These are phyloP conservation scores for Xylaria venustula DNA, from an alignment of 495 filamentous ascomycete genomes.

Conservation along the genomic window DNA sequence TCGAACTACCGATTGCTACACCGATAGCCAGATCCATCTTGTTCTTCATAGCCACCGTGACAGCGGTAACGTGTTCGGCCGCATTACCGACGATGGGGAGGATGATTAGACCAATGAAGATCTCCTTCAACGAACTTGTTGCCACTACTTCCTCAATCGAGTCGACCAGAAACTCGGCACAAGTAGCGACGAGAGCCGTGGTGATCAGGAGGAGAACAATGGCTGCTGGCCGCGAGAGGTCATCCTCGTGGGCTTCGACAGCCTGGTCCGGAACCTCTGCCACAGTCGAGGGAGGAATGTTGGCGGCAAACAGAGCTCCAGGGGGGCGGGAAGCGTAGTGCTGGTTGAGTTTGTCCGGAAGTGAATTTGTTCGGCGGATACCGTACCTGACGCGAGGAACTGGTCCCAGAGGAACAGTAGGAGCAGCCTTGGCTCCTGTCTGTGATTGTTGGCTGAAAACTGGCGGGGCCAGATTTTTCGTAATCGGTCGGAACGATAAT, in stretches of 20 bases:
- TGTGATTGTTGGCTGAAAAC: constrained; percentile 41
- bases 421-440: constrained; percentile 11
- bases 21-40: constrained; percentile 96
- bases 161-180: constrained; percentile 84
- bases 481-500: constrained; percentile 41
- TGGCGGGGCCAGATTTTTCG: constrained; percentile 44
- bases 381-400: constrained; percentile 55
- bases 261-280: constrained; percentile 34
- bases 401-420: constrained; percentile 34
- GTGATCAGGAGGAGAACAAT: constrained; percentile 71
- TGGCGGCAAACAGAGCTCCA: constrained; percentile 42
- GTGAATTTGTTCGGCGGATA: constrained; percentile 74
- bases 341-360: constrained; percentile 69
- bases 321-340: constrained; percentile 33
- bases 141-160: constrained; percentile 71
- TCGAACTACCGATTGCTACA: constrained; percentile 82
- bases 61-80: constrained; percentile 87
- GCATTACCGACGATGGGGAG: constrained; percentile 90
- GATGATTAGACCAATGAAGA: constrained; percentile 87
- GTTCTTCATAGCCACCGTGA: constrained; percentile 86
- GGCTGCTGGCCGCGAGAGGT: constrained; percentile 72
- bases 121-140: constrained; percentile 62
- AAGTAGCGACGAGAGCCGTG: constrained; percentile 77
- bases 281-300: constrained; percentile 33
- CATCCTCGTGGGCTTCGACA: constrained; percentile 43